Conservation (phyloP, 2,329 filamentous ascomycete species). For the Fusarium sp. region DNA sequence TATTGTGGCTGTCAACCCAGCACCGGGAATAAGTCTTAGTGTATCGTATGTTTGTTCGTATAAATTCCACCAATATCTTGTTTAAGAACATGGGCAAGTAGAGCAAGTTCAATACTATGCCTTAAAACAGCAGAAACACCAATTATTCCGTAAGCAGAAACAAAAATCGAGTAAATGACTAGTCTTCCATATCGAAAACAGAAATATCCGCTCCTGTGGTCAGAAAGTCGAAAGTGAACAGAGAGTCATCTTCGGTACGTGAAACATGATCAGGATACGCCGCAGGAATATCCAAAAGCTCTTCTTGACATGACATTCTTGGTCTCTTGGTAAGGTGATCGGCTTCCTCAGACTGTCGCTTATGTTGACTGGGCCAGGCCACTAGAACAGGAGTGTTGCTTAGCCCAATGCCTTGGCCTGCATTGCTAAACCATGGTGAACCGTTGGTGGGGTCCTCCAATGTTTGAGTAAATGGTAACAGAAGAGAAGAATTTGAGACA, state of each 20-base stretch:
- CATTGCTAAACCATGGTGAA: slow-evolving; percentile 29
- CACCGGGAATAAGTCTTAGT: background rate
- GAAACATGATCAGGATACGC: slow-evolving; percentile 37
- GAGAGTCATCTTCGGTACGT: slow-evolving; percentile 39
- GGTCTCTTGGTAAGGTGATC: slow-evolving; percentile 37
- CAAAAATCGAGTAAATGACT: background rate
- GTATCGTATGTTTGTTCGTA: background rate
- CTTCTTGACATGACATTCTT: slow-evolving; percentile 37
- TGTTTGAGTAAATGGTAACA: slow-evolving; percentile 39
- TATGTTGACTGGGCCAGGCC: slow-evolving; percentile 40
- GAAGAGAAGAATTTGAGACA: slow-evolving; percentile 26
- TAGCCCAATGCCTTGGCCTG: background rate
- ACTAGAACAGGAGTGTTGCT: slow-evolving; percentile 3
- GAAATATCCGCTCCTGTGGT: slow-evolving; percentile 37
- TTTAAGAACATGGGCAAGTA: background rate
- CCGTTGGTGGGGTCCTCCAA: slow-evolving; percentile 27
- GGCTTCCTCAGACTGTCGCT: slow-evolving; percentile 34
- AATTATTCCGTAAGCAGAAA: no score
- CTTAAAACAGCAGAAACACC: background rate
- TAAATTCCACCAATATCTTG: background rate
- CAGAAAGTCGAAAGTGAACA: slow-evolving; percentile 45
- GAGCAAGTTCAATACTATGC: background rate
- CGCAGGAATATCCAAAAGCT: slow-evolving; percentile 41
- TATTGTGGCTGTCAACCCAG: background rate
- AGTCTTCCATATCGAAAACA: slow-evolving; percentile 44